Evolutionary conservation across 139 green algal species (phyloP).

Genomic region (Zygnema circumcarinatum): DNA sequence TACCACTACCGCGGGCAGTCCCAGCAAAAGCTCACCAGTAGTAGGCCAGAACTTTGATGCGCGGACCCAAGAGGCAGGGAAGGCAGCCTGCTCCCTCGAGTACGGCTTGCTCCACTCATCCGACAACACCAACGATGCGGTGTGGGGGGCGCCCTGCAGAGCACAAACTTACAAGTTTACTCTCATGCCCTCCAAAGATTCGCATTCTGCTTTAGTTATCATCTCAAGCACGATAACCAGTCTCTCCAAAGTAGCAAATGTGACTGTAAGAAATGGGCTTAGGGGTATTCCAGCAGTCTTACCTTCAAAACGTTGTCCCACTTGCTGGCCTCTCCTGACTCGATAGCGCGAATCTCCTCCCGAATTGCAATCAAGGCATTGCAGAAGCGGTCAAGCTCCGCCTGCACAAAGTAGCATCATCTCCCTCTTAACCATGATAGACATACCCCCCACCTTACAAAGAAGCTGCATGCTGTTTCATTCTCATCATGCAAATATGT

Average conservation of each 20-base stretch:
- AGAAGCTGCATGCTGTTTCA: too few species aligned
- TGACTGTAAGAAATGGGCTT: too few species aligned
- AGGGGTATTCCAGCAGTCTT: too few species aligned
- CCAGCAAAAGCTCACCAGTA: constrained; percentile 59
- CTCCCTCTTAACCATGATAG: background rate
- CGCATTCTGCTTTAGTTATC: too few species aligned
- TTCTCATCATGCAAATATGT: too few species aligned
- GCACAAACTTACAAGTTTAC: too few species aligned
- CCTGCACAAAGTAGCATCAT: constrained; percentile 54
- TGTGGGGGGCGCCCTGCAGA: constrained; percentile 85
- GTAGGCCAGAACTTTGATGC: constrained; percentile 98
- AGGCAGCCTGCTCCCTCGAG: constrained; percentile 87
- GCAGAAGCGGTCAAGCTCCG: constrained; percentile 91
- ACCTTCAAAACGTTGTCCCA: constrained; percentile 92
- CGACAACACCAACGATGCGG: constrained; percentile 73
- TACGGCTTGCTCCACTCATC: constrained; percentile 93
- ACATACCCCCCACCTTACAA: background rate
- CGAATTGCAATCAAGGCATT: constrained; percentile 96
- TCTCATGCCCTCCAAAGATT: too few species aligned
- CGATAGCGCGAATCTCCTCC: constrained; percentile 87
- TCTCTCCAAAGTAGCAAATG: too few species aligned
- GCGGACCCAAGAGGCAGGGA: constrained; percentile 89
- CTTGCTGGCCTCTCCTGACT: constrained; percentile 70
- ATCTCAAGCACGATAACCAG: too few species aligned
- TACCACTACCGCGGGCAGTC: too few species aligned